Evolutionary conservation across 371 early-diverging fungal genomes (phyloP), one percentile per base, ranked within the genome.

Genomic region (Apophysomyces variabilis): DNA sequence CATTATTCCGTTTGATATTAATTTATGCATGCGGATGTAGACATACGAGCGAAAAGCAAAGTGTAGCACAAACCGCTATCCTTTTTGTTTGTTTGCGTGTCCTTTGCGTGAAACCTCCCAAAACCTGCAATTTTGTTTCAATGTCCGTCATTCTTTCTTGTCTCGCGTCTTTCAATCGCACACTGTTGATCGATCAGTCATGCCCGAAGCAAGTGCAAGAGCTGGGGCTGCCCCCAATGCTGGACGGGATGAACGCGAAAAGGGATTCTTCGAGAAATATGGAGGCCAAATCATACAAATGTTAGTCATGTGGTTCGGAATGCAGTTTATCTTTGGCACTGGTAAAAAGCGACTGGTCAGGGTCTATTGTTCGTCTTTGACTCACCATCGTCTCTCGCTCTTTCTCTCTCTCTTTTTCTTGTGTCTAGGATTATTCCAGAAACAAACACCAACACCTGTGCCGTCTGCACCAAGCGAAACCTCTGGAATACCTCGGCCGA

Each of bases 301-400:
- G 64, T 18, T 83, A 21, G 65, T 76, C 36, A 80, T 83, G 62
- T 83, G 77, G 77, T 36, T 78, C 21, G 59, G 73, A 26, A 75
- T 76, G 73, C 71, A 70, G 37, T 57, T 64, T 50, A 54, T 82
- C 38, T 66, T 66, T 64, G 74, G 74, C 64, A 60, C n/a, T 61
- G 70, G 73, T 73, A 70, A 57, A 36, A 26, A 2, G 21, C 5
- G 21, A 21, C n/a, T 32, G 4, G n/a, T 6, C 16, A 13, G 6
- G n/a, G 13, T 18, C 12, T 6, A 12, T 45, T 12, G 1, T 5
- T n/a, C n/a, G 6, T 45, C 12, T 13, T 13, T 39, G 5, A 16
- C 32, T 26, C 26, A 41, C 44, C 14, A n/a, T 26, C 14, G 13
- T 5, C 14, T 16, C 26, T 39, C 43, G 14, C 1, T 3, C 13